Evolutionary conservation across 164 flowering plant genomes (phyloP).

Genomic region (Vitis rotundifolia): DNA sequence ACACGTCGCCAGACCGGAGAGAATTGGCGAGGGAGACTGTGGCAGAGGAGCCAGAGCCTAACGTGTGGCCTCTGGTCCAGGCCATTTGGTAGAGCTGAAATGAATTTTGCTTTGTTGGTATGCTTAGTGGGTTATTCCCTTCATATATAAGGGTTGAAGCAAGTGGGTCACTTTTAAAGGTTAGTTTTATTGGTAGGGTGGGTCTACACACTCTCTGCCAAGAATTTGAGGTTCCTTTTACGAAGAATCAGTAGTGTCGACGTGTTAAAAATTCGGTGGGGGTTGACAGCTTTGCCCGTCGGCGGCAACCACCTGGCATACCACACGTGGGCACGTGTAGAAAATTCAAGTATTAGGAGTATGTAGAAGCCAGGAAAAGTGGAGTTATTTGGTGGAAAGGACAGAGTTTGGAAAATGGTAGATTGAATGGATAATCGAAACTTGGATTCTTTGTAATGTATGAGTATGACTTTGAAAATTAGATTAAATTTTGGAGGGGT

Average conservation of each 20-base stretch:
- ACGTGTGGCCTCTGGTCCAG: slow-evolving; percentile 67
- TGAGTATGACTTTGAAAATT: background rate
- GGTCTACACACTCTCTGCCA: background rate
- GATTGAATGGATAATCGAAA: slow-evolving; percentile 9
- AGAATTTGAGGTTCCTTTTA: background rate
- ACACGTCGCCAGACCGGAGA: slow-evolving; percentile 33
- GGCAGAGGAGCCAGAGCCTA: slow-evolving; percentile 53
- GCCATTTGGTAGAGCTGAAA: slow-evolving; percentile 25
- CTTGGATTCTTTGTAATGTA: slow-evolving; percentile 1
- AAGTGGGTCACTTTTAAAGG: background rate
- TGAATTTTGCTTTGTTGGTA: background rate
- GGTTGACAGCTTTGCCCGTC: slow-evolving; percentile 20
- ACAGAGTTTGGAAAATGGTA: slow-evolving; percentile 6
- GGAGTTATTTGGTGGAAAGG: slow-evolving; percentile 5
- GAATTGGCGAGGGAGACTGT: slow-evolving; percentile 53
- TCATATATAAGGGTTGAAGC: background rate
- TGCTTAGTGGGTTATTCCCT: background rate
- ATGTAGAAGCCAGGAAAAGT: background rate
- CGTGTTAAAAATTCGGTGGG: slow-evolving; percentile 26
- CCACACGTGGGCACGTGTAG: slow-evolving; percentile 9
- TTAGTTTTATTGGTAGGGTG: slow-evolving; percentile 7
- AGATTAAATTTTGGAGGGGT: background rate
- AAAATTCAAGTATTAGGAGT: background rate
- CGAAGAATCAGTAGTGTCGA: background rate
- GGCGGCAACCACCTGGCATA: slow-evolving; percentile 14